Percentiles rank a stretch among this genome's conserved stretches.
phyloP scores from a whole-genome alignment of 768 basidiomycete genomes.

The Cystobasidium tubakii region DNA sequence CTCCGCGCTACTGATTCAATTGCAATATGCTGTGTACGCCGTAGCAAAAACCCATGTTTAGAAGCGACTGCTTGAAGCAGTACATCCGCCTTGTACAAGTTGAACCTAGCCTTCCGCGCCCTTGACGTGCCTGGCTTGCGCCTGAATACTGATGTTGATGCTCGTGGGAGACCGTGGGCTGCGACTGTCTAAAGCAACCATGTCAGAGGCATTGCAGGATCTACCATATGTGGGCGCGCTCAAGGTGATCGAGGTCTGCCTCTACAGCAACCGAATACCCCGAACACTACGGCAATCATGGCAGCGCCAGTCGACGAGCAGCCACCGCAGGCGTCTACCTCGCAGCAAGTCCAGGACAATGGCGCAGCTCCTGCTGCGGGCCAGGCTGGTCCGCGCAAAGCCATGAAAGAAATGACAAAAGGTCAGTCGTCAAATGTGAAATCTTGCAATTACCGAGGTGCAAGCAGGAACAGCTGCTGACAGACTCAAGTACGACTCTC shows the following conservation, averaged over 20 bases:
- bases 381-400: constrained; percentile 17
- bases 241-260: neutral
- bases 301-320: constrained; percentile 13
- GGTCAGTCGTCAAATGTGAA: neutral
- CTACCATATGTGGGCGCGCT: too few relatives aligned
- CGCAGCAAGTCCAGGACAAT: neutral
- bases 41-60: too few relatives aligned
- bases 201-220: too few relatives aligned
- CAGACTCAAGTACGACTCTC: neutral
- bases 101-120: too few relatives aligned
- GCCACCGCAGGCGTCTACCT: constrained; percentile 5
- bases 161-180: too few relatives aligned
- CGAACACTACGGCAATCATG: neutral
- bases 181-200: too few relatives aligned
- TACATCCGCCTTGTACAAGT: too few relatives aligned
- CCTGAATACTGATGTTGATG: too few relatives aligned
- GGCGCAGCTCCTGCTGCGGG: neutral
- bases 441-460: neutral
- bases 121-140: too few relatives aligned
- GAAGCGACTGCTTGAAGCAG: too few relatives aligned
- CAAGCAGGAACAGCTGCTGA: neutral
- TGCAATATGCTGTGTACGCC: too few relatives aligned
- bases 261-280: neutral
- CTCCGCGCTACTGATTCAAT: too few relatives aligned
- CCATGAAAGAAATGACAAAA: constrained; percentile 32